Evolutionary conservation across 2,329 filamentous ascomycete genomes (phyloP), one percentile per base, ranked within the genome.

Genomic region (Plenodomus biglobosus): DNA sequence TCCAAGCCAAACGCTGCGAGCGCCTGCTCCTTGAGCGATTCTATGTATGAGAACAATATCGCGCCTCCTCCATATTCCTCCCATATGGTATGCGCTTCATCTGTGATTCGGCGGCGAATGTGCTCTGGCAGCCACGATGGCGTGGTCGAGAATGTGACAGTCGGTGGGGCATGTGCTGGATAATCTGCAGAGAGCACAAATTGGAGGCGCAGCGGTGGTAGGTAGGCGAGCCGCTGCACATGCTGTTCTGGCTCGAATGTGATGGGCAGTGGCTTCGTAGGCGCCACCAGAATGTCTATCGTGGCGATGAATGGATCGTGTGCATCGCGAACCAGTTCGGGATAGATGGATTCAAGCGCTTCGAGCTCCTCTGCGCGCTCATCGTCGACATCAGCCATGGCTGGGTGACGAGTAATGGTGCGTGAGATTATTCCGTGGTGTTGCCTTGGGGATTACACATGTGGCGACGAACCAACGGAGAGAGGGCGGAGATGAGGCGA

Each of bases 311-410:
- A 62, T 0, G 75, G 73, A 27, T 73, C 64, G 8, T 61, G 58
- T 8, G 76, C 61, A 44, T 83, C 75, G 49, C 80, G 66, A 24
- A 72, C 68, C 16, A 85, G 76, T 68, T 86, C 83, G 1, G 83
- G 83, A 50, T 77, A 86, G 47, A 86, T 86, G 41, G 83, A 82
- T 38, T 77, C 75, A 48, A 86, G 77, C 19, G 82, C 78, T 8
- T 75, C 77, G 39, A 86, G 72, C 68, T 86, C 83, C 57, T 84
- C 77, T 22, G 76, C 74, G 52, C 83, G 78, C 57, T 85, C 83
- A 62, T 85, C 82, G 16, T 80, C 77, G 10, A 48, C 6, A n/a
- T 53, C 44, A 11, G 61, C 64, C 69, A 73, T 73, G 17, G 8
- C 27, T 7, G 7, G 7, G 38, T 38, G 20, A 21, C 15, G 19